These are phyloP conservation scores for Teunomyces panamensis DNA, from an alignment of 805 yeast genomes.

Conservation along the genomic window DNA sequence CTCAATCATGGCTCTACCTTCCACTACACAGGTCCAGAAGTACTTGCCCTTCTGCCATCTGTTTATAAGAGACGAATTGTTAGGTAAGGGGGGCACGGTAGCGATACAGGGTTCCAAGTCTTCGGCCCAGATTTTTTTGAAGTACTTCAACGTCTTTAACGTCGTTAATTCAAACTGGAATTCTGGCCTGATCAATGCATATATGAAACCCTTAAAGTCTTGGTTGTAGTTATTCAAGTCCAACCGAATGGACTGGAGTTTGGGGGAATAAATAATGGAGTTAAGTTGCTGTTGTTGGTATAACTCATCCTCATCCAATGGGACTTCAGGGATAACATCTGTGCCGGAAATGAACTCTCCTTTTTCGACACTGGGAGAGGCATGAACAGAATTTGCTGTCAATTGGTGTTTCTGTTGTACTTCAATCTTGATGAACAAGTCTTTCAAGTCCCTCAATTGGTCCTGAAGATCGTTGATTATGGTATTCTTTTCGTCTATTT, in stretches of 20 bases:
- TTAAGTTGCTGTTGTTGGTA: slow-evolving; percentile 19
- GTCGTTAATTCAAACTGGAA: slow-evolving; percentile 35
- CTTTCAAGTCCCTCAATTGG: slow-evolving; percentile 67
- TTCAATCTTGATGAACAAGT: slow-evolving; percentile 53
- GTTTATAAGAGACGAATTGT: slow-evolving; percentile 46
- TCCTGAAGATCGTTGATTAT: slow-evolving; percentile 62
- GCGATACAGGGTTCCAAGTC: slow-evolving; percentile 60
- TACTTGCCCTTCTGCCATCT: slow-evolving; percentile 44
- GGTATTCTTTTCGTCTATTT: slow-evolving; percentile 63
- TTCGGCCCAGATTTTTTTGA: slow-evolving; percentile 63
- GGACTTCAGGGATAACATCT: not conserved
- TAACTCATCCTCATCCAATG: not conserved
- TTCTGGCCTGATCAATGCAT: slow-evolving; percentile 29
- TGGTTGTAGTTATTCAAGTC: slow-evolving; percentile 42
- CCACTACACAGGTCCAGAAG: slow-evolving; percentile 65
- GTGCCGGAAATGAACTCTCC: not conserved
- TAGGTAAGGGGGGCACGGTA: slow-evolving; percentile 43
- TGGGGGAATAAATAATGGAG: slow-evolving; percentile 30
- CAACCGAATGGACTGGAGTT: slow-evolving; percentile 37
- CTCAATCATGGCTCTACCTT: slow-evolving; percentile 78
- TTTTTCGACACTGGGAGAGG: slow-evolving; percentile 7
- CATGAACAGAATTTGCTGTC: slow-evolving; percentile 1
- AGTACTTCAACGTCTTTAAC: slow-evolving; percentile 54
- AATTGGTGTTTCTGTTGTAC: slow-evolving; percentile 26
- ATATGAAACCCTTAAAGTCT: slow-evolving; percentile 44